A percentile compares a stretch with the other conserved stretches of the same genome.
Conservation (phyloP, 805 yeast species). For the Komagataella pastoris region DNA sequence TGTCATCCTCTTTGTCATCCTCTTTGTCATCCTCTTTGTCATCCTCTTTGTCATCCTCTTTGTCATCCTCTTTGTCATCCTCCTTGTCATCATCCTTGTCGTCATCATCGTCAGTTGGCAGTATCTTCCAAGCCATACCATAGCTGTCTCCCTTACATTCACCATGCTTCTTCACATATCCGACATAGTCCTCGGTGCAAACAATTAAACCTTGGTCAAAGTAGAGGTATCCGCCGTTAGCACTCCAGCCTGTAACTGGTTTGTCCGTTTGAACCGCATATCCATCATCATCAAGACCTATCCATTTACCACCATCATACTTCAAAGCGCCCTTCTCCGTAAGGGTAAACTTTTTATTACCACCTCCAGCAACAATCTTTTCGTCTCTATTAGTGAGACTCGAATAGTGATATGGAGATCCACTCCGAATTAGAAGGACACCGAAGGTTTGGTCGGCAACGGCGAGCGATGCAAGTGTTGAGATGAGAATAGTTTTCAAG, state of each 20-base stretch:
- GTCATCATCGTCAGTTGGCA: slow-evolving; percentile 8
- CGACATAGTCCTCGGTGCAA: not conserved
- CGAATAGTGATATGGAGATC: not conserved
- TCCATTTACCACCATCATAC: not conserved
- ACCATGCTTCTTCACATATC: not conserved
- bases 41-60: too few species aligned
- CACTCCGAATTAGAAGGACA: not conserved
- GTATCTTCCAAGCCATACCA: not conserved
- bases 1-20: slow-evolving; percentile 4
- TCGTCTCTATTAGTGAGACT: slow-evolving; percentile 2
- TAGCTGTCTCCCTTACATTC: not conserved
- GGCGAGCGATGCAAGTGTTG: not conserved
- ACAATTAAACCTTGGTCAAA: not conserved
- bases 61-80: too few species aligned
- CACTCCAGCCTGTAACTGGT: not conserved
- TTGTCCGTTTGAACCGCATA: not conserved
- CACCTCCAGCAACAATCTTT: not conserved
- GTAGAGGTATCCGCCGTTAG: not conserved
- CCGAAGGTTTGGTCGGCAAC: not conserved
- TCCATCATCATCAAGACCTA: not conserved
- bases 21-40: not conserved
- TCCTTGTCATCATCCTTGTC: too few species aligned
- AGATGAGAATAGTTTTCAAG: not conserved
- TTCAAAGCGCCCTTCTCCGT: not conserved
- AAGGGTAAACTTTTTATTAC: not conserved